Evolutionary conservation across 148 eudicot genomes (phyloP).

Genomic region (Vaccinium myrtillus): DNA sequence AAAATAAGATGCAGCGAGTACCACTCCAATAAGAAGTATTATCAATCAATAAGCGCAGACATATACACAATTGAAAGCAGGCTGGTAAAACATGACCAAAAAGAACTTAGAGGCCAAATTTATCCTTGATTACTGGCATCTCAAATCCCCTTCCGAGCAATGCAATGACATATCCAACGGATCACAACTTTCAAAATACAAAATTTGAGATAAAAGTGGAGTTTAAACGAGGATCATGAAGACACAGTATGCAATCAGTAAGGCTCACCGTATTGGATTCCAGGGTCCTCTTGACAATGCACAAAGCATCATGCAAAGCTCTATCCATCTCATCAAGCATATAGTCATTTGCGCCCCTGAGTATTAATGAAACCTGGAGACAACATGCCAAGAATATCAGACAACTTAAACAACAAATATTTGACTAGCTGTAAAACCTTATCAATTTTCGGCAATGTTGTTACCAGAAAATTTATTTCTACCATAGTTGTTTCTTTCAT

Average conservation of each 20-base stretch:
- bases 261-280: slow-evolving; percentile 78
- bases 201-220: not conserved
- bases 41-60: not conserved
- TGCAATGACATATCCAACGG: not conserved
- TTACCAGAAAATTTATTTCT: not conserved
- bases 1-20: not conserved
- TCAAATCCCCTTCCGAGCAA: not conserved
- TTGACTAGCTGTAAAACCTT: not conserved
- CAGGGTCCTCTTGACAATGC: slow-evolving; percentile 94
- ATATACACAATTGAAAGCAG: not conserved
- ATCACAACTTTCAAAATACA: not conserved
- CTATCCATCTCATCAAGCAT: slow-evolving; percentile 99
- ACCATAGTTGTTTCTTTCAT: not conserved
- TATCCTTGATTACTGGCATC: slow-evolving; percentile 3
- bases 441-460: not conserved
- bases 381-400: slow-evolving; percentile 11
- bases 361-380: slow-evolving; percentile 75
- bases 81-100: not conserved
- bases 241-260: not conserved
- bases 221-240: not conserved
- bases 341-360: slow-evolving; percentile 94
- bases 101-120: not conserved
- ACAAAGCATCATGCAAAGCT: slow-evolving; percentile 92
- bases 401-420: not conserved
- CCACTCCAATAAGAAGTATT: not conserved